phyloP scores from a whole-genome alignment of 2,329 filamentous ascomycete genomes.

The Arthrinium phaeospermum region DNA sequence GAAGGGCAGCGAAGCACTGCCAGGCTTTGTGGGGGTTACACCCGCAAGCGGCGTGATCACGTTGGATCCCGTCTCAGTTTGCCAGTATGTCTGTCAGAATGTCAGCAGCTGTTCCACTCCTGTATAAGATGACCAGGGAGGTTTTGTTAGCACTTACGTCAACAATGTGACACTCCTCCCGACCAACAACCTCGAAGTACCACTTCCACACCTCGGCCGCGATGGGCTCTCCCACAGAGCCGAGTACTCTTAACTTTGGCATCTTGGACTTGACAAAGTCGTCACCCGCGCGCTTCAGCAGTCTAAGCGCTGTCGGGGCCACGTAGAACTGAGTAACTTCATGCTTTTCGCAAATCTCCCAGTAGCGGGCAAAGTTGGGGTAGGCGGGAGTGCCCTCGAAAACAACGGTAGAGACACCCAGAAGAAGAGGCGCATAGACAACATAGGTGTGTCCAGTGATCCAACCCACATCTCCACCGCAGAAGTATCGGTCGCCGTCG shows the following conservation, averaged over 20 bases:
- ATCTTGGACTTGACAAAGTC: conserved; percentile 90
- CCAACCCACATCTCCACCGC: conserved; percentile 97
- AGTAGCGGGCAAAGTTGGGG: conserved; percentile 97
- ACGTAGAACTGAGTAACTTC: conserved; percentile 98
- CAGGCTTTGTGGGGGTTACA: conserved; percentile 94
- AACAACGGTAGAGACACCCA: conserved; percentile 93
- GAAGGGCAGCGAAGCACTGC: conserved; percentile 94
- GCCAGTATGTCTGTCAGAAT: conserved; percentile 87
- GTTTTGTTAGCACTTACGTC: conserved; percentile 70
- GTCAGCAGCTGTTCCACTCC: conserved; percentile 25
- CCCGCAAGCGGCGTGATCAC: conserved; percentile 94
- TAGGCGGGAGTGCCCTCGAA: conserved; percentile 98
- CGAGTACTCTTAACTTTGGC: conserved; percentile 86
- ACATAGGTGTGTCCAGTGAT: conserved; percentile 99
- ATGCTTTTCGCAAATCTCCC: conserved; percentile 97
- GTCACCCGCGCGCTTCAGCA: conserved; percentile 94
- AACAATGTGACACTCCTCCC: conserved; percentile 89
- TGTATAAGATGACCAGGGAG: not conserved
- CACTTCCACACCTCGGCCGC: conserved; percentile 99
- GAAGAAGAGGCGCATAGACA: conserved; percentile 90
- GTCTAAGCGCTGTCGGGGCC: conserved; percentile 87
- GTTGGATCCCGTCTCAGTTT: conserved; percentile 97
- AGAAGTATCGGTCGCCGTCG: conserved; percentile 92
- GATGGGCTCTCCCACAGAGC: conserved; percentile 96
- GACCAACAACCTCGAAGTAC: conserved; percentile 96